Evolutionary conservation across 2,329 filamentous ascomycete genomes (phyloP), one percentile per base, ranked within the genome.

Genomic region (Fusarium dlaminii): DNA sequence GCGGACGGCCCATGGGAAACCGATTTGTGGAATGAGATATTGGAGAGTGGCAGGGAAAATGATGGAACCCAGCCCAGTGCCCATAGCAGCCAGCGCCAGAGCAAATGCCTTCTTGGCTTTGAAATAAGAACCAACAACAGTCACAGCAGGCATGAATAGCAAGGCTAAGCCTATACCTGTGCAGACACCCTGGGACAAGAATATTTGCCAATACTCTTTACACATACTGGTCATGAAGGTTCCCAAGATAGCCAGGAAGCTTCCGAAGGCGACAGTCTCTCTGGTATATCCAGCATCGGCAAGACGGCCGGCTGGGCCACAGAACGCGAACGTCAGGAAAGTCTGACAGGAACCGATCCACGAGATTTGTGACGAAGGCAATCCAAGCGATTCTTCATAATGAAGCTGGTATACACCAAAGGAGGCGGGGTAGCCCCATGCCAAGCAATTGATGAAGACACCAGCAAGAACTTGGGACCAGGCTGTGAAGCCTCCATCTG

Each of bases 1-100:
- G 13, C 93, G 84, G 7, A 91, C 90, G 0, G 90, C 87, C 90
- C 91, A 92, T 1, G 84, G 82, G 73, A 92, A 93, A 2, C 90
- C 90, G 36, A 92, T 84, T 22, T 82, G 79, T 0, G 88, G 88
- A 12, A 90, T 84, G 24, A 92, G 81, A 55, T 88, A 85, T 74
- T 90, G 86, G 76, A 92, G 87, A 22, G 86, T 83, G 17, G 88
- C 84, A 0, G 90, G 88, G 71, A 89, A 91, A 15, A 90, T 80
- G 17, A 90, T 80, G 36, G 88, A 87, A 8, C 89, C 88, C 13
- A 90, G 82, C 8, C 87, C 87, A 37, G 87, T 89, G 6, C 91
- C 91, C 10, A 86, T 87, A 5, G 90, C 89, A 6, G 89, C 87
- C 11, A 92, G 77, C 4, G 90, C 90, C 51, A 92, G 87, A 11